Evolutionary conservation across 805 yeast species (phyloP), one percentile per base, ranked within the genome.

Genomic region (Yarrowia yakushimensis): DNA sequence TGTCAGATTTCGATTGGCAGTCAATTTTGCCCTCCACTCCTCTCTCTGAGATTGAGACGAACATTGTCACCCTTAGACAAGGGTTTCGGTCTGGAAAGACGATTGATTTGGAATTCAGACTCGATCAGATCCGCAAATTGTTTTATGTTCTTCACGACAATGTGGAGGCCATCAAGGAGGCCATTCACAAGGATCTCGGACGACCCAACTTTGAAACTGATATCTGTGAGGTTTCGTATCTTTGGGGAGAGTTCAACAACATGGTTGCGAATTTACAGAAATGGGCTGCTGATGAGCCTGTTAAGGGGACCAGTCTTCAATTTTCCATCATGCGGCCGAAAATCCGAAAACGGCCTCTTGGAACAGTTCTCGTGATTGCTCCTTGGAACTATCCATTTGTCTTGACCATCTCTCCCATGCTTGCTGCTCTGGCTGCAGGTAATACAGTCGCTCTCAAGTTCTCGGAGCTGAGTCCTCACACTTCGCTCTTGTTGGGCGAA

Each of bases 341-440:
- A 22, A 50, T 72, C 33, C 62, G 68, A 52, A 70, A 67, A 63
- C 69, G 69, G 36, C 79, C 79, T 7, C 68, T 67, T 33, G 97
- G 97, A 5, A 80, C 82, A 1, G 86, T 87, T 3, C 78, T 90
- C 63, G 77, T 92, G 55, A 83, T 91, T 46, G 76, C 86, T 4
- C 92, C 96, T 0, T 89, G 86, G 80, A 89, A 89, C 73, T 90
- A 84, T 71, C 96, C 97, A 0, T 71, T 88, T 36, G 63, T 81
- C 22, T 75, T 91, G 62, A 69, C 88, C 0, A 64, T 90, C 11
- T 77, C 81, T 30, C 90, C 97, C 0, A 69, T 91, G 17, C 77
- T 84, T 33, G 90, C 89, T 20, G 96, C 96, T 0, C 74, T 92
- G 65, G 89, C 96, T 0, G 87, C 85, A 15, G 97, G 97, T 13